Conservation (phyloP, 768 basidiomycete genomes). For the Rhizopogon sp. region DNA sequence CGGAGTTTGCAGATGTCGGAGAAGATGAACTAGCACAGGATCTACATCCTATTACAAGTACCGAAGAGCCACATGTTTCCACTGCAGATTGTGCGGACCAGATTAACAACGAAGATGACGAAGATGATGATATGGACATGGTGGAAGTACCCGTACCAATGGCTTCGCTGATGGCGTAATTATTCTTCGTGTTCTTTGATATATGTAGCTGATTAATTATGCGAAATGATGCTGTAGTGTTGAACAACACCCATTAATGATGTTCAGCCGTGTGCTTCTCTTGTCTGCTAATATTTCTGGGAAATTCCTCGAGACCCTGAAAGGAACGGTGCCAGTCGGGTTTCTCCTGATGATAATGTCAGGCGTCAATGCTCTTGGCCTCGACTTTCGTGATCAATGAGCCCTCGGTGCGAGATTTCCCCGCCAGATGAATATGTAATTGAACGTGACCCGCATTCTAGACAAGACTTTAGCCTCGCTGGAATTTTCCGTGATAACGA, state of each 20-base stretch:
- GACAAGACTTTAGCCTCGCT: background rate
- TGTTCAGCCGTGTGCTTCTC: background rate
- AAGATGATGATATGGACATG: constrained; percentile 22
- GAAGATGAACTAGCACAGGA: constrained; percentile 27
- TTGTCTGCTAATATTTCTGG: background rate
- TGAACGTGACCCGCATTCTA: no score
- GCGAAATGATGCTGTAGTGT: background rate
- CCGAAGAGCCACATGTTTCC: background rate
- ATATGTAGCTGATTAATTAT: background rate
- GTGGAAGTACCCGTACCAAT: constrained; percentile 18
- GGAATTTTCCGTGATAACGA: background rate
- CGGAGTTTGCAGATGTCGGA: constrained; percentile 51
- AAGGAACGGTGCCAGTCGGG: background rate
- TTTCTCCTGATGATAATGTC: background rate
- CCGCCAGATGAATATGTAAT: background rate
- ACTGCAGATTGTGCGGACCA: background rate
- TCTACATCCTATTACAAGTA: constrained; percentile 7
- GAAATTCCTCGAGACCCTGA: background rate
- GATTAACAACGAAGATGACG: constrained; percentile 4
- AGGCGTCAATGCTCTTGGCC: background rate
- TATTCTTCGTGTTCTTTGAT: background rate
- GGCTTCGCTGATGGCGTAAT: constrained; percentile 12
- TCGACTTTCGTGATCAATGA: background rate
- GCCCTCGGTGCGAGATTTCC: background rate
- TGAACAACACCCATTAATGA: background rate